A percentile compares a stretch with the other conserved stretches of the same genome.
These are phyloP conservation scores for Globisporangium paddicum DNA, from an alignment of 352 stramenopile species.

Conservation along the genomic window DNA sequence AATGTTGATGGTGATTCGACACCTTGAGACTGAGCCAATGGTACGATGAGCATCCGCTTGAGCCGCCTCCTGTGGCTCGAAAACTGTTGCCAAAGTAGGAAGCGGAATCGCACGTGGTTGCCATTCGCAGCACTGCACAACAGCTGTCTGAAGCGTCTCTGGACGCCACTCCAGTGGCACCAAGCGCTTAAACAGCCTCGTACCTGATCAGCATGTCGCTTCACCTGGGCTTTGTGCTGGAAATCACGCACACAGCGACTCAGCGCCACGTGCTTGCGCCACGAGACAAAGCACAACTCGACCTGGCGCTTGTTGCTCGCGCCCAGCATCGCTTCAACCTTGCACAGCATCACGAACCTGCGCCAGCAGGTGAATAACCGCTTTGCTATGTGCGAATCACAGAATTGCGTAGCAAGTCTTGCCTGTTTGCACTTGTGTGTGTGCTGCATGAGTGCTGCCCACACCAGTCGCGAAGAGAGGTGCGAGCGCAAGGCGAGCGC, in stretches of 20 bases:
- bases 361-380: constrained; percentile 28
- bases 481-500: constrained; percentile 24
- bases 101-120: constrained; percentile 40
- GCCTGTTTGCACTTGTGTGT: constrained; percentile 12
- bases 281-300: constrained; percentile 32
- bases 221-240: constrained; percentile 9
- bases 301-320: constrained; percentile 18
- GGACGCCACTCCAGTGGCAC: constrained; percentile 23
- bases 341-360: constrained; percentile 36
- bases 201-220: constrained; percentile 7
- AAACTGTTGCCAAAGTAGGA: constrained; percentile 49
- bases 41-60: constrained; percentile 13
- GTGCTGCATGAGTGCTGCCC: constrained; percentile 26
- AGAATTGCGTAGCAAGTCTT: constrained; percentile 14
- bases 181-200: constrained; percentile 25
- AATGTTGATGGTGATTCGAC: not conserved
- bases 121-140: constrained; percentile 29
- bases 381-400: not conserved
- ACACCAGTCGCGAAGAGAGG: constrained; percentile 23
- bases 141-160: constrained; percentile 27
- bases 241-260: constrained; percentile 22
- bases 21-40: not conserved
- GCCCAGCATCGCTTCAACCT: constrained; percentile 47
- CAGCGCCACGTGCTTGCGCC: constrained; percentile 28
- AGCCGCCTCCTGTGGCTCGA: constrained; percentile 22